A percentile compares a stretch with the other conserved stretches of the same genome.
Evolutionary conservation across 2,329 filamentous ascomycete species (phyloP).

Genomic region (Beauveria brongniartii): DNA sequence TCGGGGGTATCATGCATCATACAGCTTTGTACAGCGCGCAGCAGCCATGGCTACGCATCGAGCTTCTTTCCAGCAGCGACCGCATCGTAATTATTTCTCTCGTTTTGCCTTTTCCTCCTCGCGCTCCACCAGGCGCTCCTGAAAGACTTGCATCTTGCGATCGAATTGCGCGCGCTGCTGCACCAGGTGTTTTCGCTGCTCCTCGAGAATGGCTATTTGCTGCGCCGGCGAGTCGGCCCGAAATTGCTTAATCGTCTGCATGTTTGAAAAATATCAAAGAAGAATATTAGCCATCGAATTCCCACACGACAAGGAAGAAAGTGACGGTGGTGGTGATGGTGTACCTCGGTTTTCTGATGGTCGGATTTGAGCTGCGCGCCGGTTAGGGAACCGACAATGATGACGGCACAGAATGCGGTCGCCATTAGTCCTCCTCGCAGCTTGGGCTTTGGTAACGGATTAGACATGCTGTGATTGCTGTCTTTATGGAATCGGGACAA

Average conservation of each 20-base stretch:
- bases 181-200: conserved; percentile 31
- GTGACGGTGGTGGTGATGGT: background rate
- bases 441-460: conserved; percentile 21
- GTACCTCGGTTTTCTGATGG: conserved; percentile 36
- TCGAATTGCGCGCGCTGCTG: conserved; percentile 32
- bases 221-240: conserved; percentile 32
- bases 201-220: conserved; percentile 37
- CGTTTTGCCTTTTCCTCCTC: conserved; percentile 16
- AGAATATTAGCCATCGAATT: background rate
- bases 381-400: conserved; percentile 39
- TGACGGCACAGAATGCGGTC: conserved; percentile 37
- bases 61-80: background rate
- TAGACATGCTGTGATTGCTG: conserved; percentile 12
- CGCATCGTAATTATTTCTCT: background rate
- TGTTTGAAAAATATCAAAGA: too few relatives aligned
- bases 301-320: too few relatives aligned
- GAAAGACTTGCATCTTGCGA: conserved; percentile 33
- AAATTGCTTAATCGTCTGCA: conserved; percentile 29
- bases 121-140: conserved; percentile 30
- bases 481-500: background rate
- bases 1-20: conserved; percentile 13
- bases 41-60: background rate
- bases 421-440: conserved; percentile 29
- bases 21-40: background rate
- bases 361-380: conserved; percentile 42